Evolutionary conservation across 257 asterid species (phyloP).

Genomic region (Nicotiana obtusifolia): DNA sequence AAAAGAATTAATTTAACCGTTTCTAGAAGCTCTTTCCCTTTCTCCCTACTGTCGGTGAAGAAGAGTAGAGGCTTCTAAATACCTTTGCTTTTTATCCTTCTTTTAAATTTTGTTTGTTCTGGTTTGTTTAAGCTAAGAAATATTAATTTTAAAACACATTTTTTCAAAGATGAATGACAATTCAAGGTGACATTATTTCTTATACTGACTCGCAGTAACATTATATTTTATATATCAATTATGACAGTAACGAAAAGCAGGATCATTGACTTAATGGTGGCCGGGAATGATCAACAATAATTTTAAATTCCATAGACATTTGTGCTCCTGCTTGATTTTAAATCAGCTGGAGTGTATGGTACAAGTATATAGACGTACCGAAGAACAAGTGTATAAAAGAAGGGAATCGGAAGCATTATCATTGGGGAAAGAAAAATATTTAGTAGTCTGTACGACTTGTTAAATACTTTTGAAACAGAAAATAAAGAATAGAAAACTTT

Average conservation of each 20-base stretch:
- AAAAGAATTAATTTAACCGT: background rate
- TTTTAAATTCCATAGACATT: background rate
- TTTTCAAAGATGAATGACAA: too few species aligned
- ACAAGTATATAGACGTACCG: background rate
- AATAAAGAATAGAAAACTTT: too few species aligned
- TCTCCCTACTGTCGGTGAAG: background rate
- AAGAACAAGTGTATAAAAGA: background rate
- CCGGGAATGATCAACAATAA: background rate
- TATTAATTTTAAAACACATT: background rate
- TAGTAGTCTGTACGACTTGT: too few species aligned
- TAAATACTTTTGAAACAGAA: background rate
- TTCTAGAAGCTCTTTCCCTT: background rate
- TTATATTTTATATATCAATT: too few species aligned
- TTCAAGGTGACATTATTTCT: too few species aligned
- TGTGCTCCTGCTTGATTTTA: background rate
- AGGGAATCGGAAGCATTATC: background rate
- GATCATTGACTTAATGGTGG: background rate
- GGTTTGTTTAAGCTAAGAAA: background rate
- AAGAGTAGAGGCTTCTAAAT: background rate
- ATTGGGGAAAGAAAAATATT: too few species aligned
- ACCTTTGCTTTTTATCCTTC: background rate
- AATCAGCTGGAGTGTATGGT: background rate
- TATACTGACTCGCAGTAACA: too few species aligned
- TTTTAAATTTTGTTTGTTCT: background rate
- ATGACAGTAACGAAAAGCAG: background rate